Evolutionary conservation across 176 grass and related monocot species (phyloP), one percentile per base, ranked within the genome.

Genomic region (Saccharum spontaneum): DNA sequence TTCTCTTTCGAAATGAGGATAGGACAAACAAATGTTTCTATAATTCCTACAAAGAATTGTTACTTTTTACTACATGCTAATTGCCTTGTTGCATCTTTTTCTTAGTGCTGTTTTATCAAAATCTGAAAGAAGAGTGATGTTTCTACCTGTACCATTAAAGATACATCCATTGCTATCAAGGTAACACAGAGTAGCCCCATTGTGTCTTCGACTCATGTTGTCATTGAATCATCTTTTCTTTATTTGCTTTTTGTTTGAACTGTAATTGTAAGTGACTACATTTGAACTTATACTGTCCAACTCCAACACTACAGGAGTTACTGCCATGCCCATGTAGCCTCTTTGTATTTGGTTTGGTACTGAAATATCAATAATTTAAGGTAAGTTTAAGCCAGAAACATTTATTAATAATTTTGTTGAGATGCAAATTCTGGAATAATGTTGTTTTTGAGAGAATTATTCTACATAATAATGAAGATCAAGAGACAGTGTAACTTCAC

Each of bases 341-440:
- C 39, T 88, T 79, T 54, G 6, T 88, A 65, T 52, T 41, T 39
- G 34, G 34, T 23, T 23, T 61, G 9, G 33, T 23, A 17, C 22
- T 55, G 20, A 14, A 62, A 24, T 62, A 12, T 26, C 79, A 55
- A 11, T 20, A 75, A 81, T 38, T 45, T 43, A 20, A 54, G 17
- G 23, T 17, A 83, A 72, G 22, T 66, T 48, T 72, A 83, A 72
- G 33, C 22, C n/a, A 64, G 65, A 78, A 82, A 41, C 64, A 83
- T 48, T 64, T 40, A 26, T 72, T 82, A 54, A n/a, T 15, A 8
- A 62, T 66, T 71, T 39, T 83, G 23, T 69, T 46, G 22, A 82
- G 40, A 63, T 71, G 16, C 41, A 82, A 71, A 18, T 12, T 87
- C 36, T 78, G n/a, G 71, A 75, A 68, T 38, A 52, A 43, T 75